phyloP scores from a whole-genome alignment of 2,329 filamentous ascomycete species.

The Nannizzia gypsea region DNA sequence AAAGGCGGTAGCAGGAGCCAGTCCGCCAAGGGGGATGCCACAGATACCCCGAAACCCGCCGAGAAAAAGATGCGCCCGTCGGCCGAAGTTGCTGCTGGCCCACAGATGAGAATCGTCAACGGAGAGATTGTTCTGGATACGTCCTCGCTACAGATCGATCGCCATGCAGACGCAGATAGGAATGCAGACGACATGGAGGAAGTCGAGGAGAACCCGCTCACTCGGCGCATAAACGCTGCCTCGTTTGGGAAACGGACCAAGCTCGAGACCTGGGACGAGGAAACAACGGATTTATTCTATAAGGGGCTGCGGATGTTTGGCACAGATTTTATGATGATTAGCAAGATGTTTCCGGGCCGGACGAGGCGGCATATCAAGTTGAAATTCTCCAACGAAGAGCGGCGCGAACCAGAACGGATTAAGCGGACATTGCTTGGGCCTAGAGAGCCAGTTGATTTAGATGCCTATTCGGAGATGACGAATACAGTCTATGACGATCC shows the following conservation, averaged over 20 bases:
- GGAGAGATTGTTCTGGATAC: slow-evolving; percentile 46
- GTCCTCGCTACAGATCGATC: slow-evolving; percentile 42
- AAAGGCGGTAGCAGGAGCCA: slow-evolving; percentile 8
- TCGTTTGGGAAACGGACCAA: slow-evolving; percentile 41
- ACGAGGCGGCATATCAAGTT: slow-evolving; percentile 51
- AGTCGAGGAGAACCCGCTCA: slow-evolving; percentile 37
- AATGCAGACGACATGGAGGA: slow-evolving; percentile 37
- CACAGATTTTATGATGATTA: slow-evolving; percentile 54
- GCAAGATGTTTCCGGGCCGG: slow-evolving; percentile 48
- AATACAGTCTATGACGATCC: slow-evolving; percentile 35
- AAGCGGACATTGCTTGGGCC: slow-evolving; percentile 40
- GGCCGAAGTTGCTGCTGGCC: slow-evolving; percentile 29
- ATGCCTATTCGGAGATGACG: slow-evolving; percentile 36
- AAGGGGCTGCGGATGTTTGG: slow-evolving; percentile 51
- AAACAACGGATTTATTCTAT: slow-evolving; percentile 51
- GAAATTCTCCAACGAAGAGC: slow-evolving; percentile 53
- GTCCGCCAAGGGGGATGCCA: neutral
- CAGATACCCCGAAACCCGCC: neutral
- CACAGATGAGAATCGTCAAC: slow-evolving; percentile 44
- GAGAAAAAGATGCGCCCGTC: neutral
- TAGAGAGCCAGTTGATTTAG: slow-evolving; percentile 33
- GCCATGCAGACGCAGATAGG: slow-evolving; percentile 41
- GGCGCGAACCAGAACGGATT: slow-evolving; percentile 42
- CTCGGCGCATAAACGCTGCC: slow-evolving; percentile 36
- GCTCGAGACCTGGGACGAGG: slow-evolving; percentile 44